phyloP scores from a whole-genome alignment of 129 eudicot species.

The Chrysanthemum makinoi region DNA sequence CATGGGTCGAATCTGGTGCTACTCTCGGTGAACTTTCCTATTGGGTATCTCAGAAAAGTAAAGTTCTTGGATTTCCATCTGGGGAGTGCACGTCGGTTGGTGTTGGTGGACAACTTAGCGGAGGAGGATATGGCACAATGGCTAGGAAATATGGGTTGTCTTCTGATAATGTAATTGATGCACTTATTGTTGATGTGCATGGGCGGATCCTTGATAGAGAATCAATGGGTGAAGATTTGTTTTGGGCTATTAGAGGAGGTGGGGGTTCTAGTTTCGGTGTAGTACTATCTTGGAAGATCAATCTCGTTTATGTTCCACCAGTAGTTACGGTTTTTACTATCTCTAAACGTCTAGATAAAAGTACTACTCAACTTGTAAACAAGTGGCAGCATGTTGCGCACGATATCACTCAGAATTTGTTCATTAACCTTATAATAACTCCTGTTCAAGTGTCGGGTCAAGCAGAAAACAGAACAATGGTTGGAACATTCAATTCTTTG shows the following conservation, averaged over 20 bases:
- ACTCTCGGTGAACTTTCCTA: conserved; percentile 11
- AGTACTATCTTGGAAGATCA: conserved; percentile 14
- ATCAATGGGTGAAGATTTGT: conserved; percentile 11
- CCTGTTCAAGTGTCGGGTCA: background rate
- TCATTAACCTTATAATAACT: conserved; percentile 4
- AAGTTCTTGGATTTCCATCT: background rate
- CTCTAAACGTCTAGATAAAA: background rate
- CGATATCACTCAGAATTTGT: background rate
- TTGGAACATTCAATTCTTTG: background rate
- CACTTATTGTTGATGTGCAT: conserved; percentile 2
- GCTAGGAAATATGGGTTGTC: conserved; percentile 10
- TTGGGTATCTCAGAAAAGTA: conserved; percentile 7
- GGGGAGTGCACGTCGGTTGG: conserved; percentile 13
- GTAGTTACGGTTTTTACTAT: background rate
- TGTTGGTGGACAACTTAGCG: conserved; percentile 11
- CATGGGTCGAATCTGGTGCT: conserved; percentile 20
- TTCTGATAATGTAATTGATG: conserved; percentile 9
- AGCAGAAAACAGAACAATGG: background rate
- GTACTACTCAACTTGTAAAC: background rate
- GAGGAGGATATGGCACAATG: conserved; percentile 16
- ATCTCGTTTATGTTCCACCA: conserved; percentile 15
- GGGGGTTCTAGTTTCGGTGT: conserved; percentile 9
- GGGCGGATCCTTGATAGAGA: background rate
- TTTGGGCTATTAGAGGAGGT: conserved; percentile 17
- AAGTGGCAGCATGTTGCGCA: conserved; percentile 9